These are phyloP conservation scores for Suillus luteus DNA, from an alignment of 768 basidiomycete genomes.

Conservation along the genomic window DNA sequence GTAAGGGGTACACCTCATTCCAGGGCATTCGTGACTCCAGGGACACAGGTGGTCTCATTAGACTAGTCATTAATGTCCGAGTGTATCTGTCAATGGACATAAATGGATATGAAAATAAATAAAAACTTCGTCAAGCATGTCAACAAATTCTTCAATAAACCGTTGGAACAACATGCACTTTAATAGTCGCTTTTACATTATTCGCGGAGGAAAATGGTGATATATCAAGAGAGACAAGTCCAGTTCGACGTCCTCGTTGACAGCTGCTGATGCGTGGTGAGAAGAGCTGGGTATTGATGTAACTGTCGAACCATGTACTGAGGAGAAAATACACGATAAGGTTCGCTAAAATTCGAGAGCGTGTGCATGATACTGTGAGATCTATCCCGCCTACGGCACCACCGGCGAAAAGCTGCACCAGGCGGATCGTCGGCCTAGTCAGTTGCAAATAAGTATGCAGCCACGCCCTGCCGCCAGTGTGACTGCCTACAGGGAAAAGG, in stretches of 20 bases:
- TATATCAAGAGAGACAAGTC: not conserved
- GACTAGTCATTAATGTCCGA: too few species aligned
- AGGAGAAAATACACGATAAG: not conserved
- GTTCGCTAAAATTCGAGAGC: not conserved
- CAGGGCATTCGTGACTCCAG: too few species aligned
- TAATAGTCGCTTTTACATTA: not conserved
- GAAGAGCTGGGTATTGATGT: not conserved
- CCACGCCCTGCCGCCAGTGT: not conserved
- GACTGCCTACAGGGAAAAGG: not conserved
- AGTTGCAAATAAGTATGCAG: not conserved
- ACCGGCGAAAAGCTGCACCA: not conserved
- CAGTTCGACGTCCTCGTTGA: not conserved
- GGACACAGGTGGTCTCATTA: too few species aligned
- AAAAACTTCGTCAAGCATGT: too few species aligned
- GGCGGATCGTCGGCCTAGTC: not conserved
- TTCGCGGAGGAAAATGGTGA: not conserved
- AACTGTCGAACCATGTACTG: not conserved
- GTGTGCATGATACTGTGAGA: too few species aligned
- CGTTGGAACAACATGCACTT: not conserved
- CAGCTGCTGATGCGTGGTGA: not conserved
- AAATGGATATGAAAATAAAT: too few species aligned
- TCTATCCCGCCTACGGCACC: not conserved
- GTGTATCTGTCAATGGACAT: too few species aligned
- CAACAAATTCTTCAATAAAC: not conserved
- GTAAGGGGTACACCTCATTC: too few species aligned